phyloP scores from a whole-genome alignment of 129 eudicot genomes.

The Chrysanthemum lavandulifolium region DNA sequence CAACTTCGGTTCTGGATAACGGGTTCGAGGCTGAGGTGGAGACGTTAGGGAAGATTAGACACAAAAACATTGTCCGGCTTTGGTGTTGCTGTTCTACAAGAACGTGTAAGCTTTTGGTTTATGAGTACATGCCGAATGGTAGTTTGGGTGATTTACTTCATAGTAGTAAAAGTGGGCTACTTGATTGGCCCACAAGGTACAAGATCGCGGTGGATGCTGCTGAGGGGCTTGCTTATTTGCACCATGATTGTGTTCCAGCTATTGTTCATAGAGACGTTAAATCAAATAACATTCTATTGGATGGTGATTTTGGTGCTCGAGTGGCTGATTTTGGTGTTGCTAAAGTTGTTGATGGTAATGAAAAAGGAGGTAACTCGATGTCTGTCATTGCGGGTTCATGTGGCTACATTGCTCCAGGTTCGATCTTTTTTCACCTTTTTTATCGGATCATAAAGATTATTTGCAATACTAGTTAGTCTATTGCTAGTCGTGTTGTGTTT shows the following conservation, averaged over 20 bases:
- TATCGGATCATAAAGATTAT: background rate
- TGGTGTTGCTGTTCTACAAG: slow-evolving; percentile 84
- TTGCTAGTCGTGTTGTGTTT: background rate
- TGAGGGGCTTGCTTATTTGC: slow-evolving; percentile 87
- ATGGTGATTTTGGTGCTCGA: slow-evolving; percentile 77
- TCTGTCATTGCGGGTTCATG: slow-evolving; percentile 97
- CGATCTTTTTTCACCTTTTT: background rate
- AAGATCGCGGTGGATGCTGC: slow-evolving; percentile 72
- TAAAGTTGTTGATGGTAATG: slow-evolving; percentile 66
- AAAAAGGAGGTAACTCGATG: slow-evolving; percentile 75
- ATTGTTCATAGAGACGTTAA: slow-evolving; percentile 87
- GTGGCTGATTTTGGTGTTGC: slow-evolving; percentile 96
- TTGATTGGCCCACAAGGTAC: slow-evolving; percentile 83
- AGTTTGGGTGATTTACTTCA: slow-evolving; percentile 91
- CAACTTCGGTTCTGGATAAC: slow-evolving; percentile 36
- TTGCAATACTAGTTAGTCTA: background rate
- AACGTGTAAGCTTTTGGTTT: slow-evolving; percentile 76
- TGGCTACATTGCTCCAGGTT: slow-evolving; percentile 98
- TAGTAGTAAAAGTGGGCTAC: slow-evolving; percentile 68
- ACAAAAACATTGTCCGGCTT: slow-evolving; percentile 75
- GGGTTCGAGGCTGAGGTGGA: slow-evolving; percentile 90
- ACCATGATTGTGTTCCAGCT: slow-evolving; percentile 86
- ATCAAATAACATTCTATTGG: slow-evolving; percentile 81
- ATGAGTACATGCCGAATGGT: slow-evolving; percentile 92
- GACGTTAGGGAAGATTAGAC: slow-evolving; percentile 85